Evolutionary conservation across 257 asterid species (phyloP).

Genomic region (Rubia yunnanensis): DNA sequence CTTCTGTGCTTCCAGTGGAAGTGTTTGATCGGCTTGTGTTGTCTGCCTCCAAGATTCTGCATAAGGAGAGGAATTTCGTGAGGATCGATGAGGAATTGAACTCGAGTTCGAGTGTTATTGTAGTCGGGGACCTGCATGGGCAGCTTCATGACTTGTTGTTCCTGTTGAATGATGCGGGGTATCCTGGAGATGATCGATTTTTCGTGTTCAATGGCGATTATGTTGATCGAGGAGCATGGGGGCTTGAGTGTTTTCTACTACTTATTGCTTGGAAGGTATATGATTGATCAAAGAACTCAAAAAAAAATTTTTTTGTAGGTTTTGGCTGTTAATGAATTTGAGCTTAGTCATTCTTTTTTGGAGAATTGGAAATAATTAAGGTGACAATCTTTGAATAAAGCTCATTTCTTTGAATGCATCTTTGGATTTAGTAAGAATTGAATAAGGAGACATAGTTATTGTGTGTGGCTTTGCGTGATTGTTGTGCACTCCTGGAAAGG

Average conservation of each 20-base stretch:
- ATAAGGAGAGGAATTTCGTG: conserved; percentile 84
- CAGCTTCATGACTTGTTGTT: conserved; percentile 86
- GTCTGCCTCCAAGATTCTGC: conserved; percentile 74
- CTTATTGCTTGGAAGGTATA: conserved; percentile 95
- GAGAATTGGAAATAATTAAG: not conserved
- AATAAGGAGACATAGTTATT: not conserved
- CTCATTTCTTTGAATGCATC: not conserved
- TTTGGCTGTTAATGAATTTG: not conserved
- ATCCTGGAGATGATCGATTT: conserved; percentile 63
- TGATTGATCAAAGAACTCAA: not conserved
- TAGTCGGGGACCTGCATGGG: conserved; percentile 95
- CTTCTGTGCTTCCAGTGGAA: conserved; percentile 67
- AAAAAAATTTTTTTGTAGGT: not conserved
- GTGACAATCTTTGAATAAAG: not conserved
- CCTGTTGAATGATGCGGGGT: conserved; percentile 64
- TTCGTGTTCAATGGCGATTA: conserved; percentile 96
- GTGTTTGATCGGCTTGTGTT: conserved; percentile 68
- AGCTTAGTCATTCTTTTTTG: not conserved
- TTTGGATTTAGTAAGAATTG: not conserved
- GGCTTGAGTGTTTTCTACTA: conserved; percentile 76
- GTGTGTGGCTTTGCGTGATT: not conserved
- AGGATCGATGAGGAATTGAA: conserved; percentile 43
- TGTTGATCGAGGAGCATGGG: conserved; percentile 99
- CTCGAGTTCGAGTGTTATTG: conserved; percentile 51
- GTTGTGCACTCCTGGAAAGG: not conserved